Conservation (phyloP, 192 early-diverging fungal species). For the Entrophospora sp. region DNA sequence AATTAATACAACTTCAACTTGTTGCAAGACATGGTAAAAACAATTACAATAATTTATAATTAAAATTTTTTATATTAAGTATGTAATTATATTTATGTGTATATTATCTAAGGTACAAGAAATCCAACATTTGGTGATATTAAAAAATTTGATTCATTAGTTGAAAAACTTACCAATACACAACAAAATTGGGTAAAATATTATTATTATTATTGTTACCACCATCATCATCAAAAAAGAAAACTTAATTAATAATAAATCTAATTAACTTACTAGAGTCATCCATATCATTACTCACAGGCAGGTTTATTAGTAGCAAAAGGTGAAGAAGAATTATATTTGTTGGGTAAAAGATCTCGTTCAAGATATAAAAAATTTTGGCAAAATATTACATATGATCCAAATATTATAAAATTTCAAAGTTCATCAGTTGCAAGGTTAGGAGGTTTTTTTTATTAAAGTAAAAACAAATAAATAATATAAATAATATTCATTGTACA, state of each 20-base stretch:
- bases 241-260: too few species aligned
- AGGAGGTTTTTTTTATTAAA: not conserved
- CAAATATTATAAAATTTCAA: conserved; percentile 9
- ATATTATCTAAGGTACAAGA: not conserved
- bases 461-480: not conserved
- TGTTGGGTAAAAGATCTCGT: conserved; percentile 3
- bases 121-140: not conserved
- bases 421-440: conserved; percentile 12
- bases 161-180: not conserved
- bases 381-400: conserved; percentile 2
- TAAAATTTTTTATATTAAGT: too few species aligned
- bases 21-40: conserved; percentile 11
- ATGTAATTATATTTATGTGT: not conserved
- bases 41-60: not conserved
- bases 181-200: not conserved
- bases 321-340: conserved; percentile 8
- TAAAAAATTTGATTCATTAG: not conserved
- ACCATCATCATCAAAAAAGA: too few species aligned
- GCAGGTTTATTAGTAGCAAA: not conserved
- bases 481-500: not conserved
- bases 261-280: not conserved
- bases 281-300: conserved; percentile 1
- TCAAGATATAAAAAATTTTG: conserved; percentile 1
- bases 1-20: not conserved
- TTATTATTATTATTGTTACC: not conserved